These are phyloP conservation scores for Blechomonas ayalai DNA, from an alignment of 208 protist genomes.

Conservation along the genomic window DNA sequence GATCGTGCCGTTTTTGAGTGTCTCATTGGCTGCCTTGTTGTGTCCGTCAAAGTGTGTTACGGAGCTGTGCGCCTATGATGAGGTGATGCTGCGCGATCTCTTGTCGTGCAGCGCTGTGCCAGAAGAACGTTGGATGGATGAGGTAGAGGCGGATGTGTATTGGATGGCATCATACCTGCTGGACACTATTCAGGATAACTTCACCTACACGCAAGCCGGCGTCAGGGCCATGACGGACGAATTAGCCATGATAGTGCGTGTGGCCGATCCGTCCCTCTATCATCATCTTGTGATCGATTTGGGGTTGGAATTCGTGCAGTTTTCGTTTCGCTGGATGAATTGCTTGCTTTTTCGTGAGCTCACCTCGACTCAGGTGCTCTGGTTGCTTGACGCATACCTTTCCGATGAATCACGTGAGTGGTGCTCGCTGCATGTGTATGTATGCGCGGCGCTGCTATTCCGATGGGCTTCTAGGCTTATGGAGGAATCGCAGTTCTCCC, in stretches of 20 bases:
- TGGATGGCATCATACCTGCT: constrained; percentile 86
- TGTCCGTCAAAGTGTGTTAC: constrained; percentile 34
- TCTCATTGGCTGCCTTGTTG: constrained; percentile 59
- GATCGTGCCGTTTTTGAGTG: constrained; percentile 85
- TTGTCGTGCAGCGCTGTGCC: constrained; percentile 23
- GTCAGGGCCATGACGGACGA: constrained; percentile 84
- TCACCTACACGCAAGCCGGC: constrained; percentile 85
- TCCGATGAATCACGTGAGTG: constrained; percentile 62
- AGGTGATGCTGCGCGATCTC: constrained; percentile 22
- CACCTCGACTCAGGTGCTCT: constrained; percentile 56
- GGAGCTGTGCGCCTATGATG: constrained; percentile 31
- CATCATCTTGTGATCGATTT: constrained; percentile 39
- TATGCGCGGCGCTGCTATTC: constrained; percentile 81
- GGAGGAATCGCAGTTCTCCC: constrained; percentile 39
- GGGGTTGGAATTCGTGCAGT: constrained; percentile 68
- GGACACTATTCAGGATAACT: constrained; percentile 85
- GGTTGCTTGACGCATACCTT: constrained; percentile 88
- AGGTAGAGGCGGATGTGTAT: constrained; percentile 89
- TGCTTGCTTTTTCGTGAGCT: constrained; percentile 90
- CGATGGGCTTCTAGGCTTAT: constrained; percentile 53
- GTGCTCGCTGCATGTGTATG: constrained; percentile 76
- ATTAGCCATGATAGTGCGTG: constrained; percentile 58
- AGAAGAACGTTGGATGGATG: constrained; percentile 38
- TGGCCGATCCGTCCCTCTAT: constrained; percentile 50
- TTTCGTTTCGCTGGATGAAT: constrained; percentile 91